phyloP scores from a whole-genome alignment of 179 eudicot species.

The Patellifolia procumbens region DNA sequence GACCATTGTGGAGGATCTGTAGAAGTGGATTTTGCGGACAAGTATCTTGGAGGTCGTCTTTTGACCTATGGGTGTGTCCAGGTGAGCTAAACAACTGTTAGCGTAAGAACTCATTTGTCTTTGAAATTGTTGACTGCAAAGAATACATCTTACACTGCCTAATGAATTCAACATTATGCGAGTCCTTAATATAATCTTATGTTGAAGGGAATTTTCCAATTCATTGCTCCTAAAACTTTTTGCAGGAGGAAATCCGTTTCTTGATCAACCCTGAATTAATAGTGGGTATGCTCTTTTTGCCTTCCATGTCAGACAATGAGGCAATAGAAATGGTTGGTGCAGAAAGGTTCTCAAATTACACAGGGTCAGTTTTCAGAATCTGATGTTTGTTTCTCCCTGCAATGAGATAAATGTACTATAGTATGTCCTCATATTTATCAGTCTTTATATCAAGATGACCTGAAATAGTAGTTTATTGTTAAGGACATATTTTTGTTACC shows the following conservation, averaged over 20 bases:
- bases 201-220: background rate
- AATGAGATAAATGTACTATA: background rate
- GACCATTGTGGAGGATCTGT: no score
- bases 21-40: no score
- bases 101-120: background rate
- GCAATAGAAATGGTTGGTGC: slow-evolving; percentile 91
- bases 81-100: slow-evolving; percentile 34
- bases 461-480: no score
- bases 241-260: slow-evolving; percentile 95
- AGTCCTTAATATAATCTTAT: background rate
- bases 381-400: background rate
- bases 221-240: slow-evolving; percentile 16
- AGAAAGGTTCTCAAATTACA: slow-evolving; percentile 80
- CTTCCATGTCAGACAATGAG: slow-evolving; percentile 95
- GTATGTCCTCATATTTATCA: background rate
- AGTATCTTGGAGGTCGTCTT: slow-evolving; percentile 83
- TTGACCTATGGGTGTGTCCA: slow-evolving; percentile 82
- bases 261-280: slow-evolving; percentile 97
- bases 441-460: no score
- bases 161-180: background rate
- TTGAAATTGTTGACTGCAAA: background rate
- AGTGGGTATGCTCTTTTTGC: slow-evolving; percentile 89
- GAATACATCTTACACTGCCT: background rate
- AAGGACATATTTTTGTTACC: background rate
- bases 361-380: slow-evolving; percentile 58